phyloP scores from a whole-genome alignment of 257 asterid genomes.

The Penstemon davidsonii region DNA sequence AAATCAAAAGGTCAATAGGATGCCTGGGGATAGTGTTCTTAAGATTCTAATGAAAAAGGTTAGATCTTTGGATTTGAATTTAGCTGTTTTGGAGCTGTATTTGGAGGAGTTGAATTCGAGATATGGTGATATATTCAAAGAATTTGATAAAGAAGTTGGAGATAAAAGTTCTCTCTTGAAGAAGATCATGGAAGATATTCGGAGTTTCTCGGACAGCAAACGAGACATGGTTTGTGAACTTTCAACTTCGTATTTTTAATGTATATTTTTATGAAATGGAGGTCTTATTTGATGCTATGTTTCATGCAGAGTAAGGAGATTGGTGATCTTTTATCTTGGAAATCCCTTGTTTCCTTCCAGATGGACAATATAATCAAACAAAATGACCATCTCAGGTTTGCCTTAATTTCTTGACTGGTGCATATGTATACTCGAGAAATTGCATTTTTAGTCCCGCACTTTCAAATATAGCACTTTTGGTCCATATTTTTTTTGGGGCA shows the following conservation, averaged over 20 bases:
- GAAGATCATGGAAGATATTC: constrained; percentile 59
- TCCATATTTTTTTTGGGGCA: not conserved
- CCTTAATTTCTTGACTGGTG: not conserved
- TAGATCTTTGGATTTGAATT: constrained; percentile 76
- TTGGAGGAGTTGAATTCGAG: constrained; percentile 74
- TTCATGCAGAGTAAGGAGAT: constrained; percentile 71
- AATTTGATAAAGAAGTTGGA: constrained; percentile 61
- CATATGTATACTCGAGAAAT: not conserved
- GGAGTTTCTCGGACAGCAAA: constrained; percentile 63
- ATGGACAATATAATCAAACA: constrained; percentile 57
- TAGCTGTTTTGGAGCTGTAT: constrained; percentile 78
- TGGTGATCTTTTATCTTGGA: constrained; percentile 70
- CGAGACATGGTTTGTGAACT: constrained; percentile 61
- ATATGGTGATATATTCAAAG: constrained; percentile 67
- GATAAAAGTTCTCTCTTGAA: constrained; percentile 54
- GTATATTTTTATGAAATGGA: not conserved
- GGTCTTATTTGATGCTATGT: constrained; percentile 11
- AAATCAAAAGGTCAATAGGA: constrained; percentile 72
- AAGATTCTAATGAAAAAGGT: constrained; percentile 88
- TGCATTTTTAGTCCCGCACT: not conserved
- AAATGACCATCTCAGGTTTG: constrained; percentile 75
- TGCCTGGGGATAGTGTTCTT: constrained; percentile 98
- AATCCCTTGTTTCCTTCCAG: constrained; percentile 67
- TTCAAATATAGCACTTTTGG: not conserved
- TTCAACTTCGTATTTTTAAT: not conserved